Base-by-base conservation (phyloP, 768 basidiomycete genomes). In the Pleurotus salmoneostramineus region DNA sequence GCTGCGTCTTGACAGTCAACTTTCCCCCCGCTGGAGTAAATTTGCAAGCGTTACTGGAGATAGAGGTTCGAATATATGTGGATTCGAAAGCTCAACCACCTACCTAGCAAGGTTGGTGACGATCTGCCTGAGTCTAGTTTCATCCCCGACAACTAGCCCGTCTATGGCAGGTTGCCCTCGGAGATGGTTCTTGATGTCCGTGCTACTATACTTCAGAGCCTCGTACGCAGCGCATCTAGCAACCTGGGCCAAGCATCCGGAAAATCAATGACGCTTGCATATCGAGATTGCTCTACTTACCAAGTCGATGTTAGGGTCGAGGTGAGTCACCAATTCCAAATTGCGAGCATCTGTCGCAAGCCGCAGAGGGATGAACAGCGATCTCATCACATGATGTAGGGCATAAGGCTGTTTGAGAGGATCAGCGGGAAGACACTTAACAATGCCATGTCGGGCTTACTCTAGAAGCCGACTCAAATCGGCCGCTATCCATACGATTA, bases 401-500 rank as follows among this genome's bases (percentile, higher is more conserved):
- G 83, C 75, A 69, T 89, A 92, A 6, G 89, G 89, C 79, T 83
- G 27, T 47, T 36, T 36, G 14, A 37, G 56, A 27, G 21, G 21
- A 27, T 27, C 21, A 27, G 21, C 21, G 21, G 21, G 21, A 27
- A 27, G 21, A 27, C 21, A 27, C 21, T 27, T 27, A 27, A 3
- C 21, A 3, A 27, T 27, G 21, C 21, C 21, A 27, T 27, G 21
- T 27, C 21, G 21, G 21, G 21, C 72, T 36, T 48, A 83, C 82
- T 72, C 79, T 76, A 6, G 77, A 77, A 15, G 83, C 79, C 31
- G 83, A 84, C 68, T 91, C 88, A 63, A 97, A 96, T 54, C 85
- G 83, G 3, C 91, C 91, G 57, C 88, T 89, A 64, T 95, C 92
- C 87, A 91, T 89, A 43, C 90, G 85, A 74, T 91, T 89, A 69